phyloP scores from a whole-genome alignment of 805 yeast species.

The Pichia thaimueangensis region DNA sequence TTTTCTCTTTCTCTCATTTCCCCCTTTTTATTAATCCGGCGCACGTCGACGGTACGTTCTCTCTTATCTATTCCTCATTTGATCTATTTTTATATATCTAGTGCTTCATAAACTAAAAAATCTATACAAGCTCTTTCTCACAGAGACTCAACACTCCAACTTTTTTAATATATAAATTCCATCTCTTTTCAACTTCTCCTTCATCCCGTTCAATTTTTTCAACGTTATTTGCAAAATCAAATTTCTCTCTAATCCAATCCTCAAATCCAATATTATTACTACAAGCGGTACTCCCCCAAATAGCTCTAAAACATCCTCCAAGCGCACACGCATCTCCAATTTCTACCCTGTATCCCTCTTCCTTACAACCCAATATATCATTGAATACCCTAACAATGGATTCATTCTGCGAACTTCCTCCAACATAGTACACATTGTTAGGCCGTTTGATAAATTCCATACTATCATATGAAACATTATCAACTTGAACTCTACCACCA shows the following conservation, averaged over 20 bases:
- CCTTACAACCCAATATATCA: slow-evolving; percentile 56
- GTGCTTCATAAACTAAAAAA: too few species aligned
- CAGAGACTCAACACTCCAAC: slow-evolving; percentile 43
- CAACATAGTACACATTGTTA: slow-evolving; percentile 70
- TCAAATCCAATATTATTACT: slow-evolving; percentile 29
- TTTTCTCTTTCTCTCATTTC: too few species aligned
- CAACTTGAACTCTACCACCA: slow-evolving; percentile 27
- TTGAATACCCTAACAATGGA: slow-evolving; percentile 67
- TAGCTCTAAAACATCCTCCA: slow-evolving; percentile 84
- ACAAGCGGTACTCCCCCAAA: slow-evolving; percentile 48
- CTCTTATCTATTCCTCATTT: too few species aligned
- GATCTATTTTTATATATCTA: too few species aligned
- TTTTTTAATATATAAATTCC: slow-evolving; percentile 49
- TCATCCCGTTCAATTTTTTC: slow-evolving; percentile 30
- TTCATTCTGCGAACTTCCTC: slow-evolving; percentile 74
- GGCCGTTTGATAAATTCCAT: slow-evolving; percentile 51
- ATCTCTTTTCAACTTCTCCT: slow-evolving; percentile 30
- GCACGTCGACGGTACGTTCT: too few species aligned
- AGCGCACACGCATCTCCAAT: slow-evolving; percentile 87
- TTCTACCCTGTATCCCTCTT: slow-evolving; percentile 65
- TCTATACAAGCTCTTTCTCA: slow-evolving; percentile 29
- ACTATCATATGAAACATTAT: slow-evolving; percentile 40
- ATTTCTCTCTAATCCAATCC: slow-evolving; percentile 40
- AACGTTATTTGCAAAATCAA: slow-evolving; percentile 42
- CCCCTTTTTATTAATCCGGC: too few species aligned